Evolutionary conservation across 805 yeast genomes (phyloP), one percentile per base, ranked within the genome.

Genomic region (Pichia ethanolica): DNA sequence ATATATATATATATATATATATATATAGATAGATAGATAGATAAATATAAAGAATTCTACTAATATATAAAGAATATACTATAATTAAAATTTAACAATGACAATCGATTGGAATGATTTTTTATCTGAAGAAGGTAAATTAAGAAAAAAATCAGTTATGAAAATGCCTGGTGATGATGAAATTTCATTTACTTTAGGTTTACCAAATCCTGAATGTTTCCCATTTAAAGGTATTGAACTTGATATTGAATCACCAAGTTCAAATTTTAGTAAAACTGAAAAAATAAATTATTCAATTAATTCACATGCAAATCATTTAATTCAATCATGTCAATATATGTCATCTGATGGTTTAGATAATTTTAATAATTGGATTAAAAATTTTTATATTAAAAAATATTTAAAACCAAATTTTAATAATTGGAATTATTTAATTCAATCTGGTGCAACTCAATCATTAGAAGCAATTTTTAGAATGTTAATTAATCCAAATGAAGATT

Each of bases 361-460:
- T 50, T 56, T 77, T 35, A 60, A 71, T 42, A 49, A 60, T 3
- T 78, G 72, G 64, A 53, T 73, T 50, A 67, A 59, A 50, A 67
- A 69, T 11, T 6, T 12, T 28, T 79, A 78, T 60, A 71, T 78
- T 26, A 53, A 50, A 13, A 47, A 60, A 51, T 68, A 71, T 48
- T 82, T 77, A 60, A 59, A 62, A 26, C 72, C 73, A n/a, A 66
- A 66, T 5, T 78, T 76, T 52, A 58, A 60, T 12, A 74, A 84
- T 63, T 90, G 96, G 96, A 83, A 77, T 56, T 66, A 80, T 35
- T 67, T 89, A 36, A 67, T 82, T 55, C 78, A 88, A 45, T 77
- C 83, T 11, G 98, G 98, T 56, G 88, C 87, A 71, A 90, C 97
- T n/a, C 88, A 86, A 66, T 78, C 87, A 6, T 83, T 95, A 83